phyloP scores from a whole-genome alignment of 805 yeast genomes.

The Millerozyma miso region DNA sequence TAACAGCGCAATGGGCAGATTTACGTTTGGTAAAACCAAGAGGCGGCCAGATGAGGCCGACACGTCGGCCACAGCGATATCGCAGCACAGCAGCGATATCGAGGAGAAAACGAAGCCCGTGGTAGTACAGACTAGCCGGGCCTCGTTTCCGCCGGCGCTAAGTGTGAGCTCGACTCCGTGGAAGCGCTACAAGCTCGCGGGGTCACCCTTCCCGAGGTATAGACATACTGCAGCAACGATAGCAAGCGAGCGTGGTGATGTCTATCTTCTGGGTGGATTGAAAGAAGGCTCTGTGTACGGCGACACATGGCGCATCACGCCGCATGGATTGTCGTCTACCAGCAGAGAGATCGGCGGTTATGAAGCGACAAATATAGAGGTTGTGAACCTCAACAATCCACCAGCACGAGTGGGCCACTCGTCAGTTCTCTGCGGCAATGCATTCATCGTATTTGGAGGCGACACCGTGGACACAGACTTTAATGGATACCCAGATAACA shows the following conservation, averaged over 20 bases:
- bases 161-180: slow-evolving; percentile 48
- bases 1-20: slow-evolving; percentile 45
- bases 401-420: slow-evolving; percentile 98
- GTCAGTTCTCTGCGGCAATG: slow-evolving; percentile 86
- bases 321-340: slow-evolving; percentile 28
- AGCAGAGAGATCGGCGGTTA: slow-evolving; percentile 19
- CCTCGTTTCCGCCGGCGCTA: slow-evolving; percentile 3
- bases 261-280: slow-evolving; percentile 91
- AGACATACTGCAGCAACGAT: slow-evolving; percentile 84
- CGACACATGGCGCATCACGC: slow-evolving; percentile 86
- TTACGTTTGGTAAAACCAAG: slow-evolving; percentile 52
- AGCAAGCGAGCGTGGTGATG: slow-evolving; percentile 74
- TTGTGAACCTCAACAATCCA: slow-evolving; percentile 72
- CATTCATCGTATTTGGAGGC: slow-evolving; percentile 93
- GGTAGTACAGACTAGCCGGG: slow-evolving; percentile 10
- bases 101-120: slow-evolving; percentile 4
- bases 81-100: not conserved
- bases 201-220: slow-evolving; percentile 91
- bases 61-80: slow-evolving; percentile 4
- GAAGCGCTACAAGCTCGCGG: slow-evolving; percentile 57
- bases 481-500: slow-evolving; percentile 79
- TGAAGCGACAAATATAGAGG: slow-evolving; percentile 30
- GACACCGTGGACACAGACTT: slow-evolving; percentile 83
- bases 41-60: slow-evolving; percentile 16
- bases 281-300: slow-evolving; percentile 91